Conservation (phyloP, 257 asterid genomes). For the Salvia miltiorrhiza region DNA sequence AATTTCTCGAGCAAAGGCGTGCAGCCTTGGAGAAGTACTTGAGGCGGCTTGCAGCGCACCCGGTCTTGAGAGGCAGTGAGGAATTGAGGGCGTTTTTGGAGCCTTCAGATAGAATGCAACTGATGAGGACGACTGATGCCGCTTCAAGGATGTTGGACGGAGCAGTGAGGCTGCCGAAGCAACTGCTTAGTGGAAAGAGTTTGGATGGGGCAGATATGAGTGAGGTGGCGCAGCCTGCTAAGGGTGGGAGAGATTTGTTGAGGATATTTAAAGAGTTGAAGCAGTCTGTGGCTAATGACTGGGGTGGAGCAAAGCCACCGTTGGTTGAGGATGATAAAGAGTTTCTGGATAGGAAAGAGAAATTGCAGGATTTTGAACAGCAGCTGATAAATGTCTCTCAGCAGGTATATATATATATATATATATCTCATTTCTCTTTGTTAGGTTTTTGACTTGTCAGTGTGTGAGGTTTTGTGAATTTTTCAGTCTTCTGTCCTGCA, state of each 20-base stretch:
- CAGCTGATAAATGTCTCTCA: conserved; percentile 85
- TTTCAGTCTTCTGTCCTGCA: not conserved
- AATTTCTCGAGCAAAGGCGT: conserved; percentile 88
- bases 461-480: not conserved
- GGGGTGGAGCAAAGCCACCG: conserved; percentile 77
- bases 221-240: conserved; percentile 64
- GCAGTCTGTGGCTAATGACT: conserved; percentile 86
- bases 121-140: conserved; percentile 52
- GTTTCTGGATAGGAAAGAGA: conserved; percentile 67
- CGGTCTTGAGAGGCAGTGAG: conserved; percentile 65
- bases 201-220: conserved; percentile 35
- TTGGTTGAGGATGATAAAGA: conserved; percentile 83
- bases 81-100: conserved; percentile 66
- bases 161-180: conserved; percentile 57
- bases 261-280: conserved; percentile 83
- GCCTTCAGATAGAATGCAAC: conserved; percentile 47
- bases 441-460: not conserved
- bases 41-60: conserved; percentile 66
- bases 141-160: conserved; percentile 69
- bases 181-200: conserved; percentile 46
- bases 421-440: conserved; percentile 7
- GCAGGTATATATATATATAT: conserved; percentile 65
- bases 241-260: conserved; percentile 77
- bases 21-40: conserved; percentile 80
- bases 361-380: conserved; percentile 74